Percentiles rank a stretch among this genome's conserved stretches.
Evolutionary conservation across 139 green algal species (phyloP).

Genomic region (Chlorella sp.): DNA sequence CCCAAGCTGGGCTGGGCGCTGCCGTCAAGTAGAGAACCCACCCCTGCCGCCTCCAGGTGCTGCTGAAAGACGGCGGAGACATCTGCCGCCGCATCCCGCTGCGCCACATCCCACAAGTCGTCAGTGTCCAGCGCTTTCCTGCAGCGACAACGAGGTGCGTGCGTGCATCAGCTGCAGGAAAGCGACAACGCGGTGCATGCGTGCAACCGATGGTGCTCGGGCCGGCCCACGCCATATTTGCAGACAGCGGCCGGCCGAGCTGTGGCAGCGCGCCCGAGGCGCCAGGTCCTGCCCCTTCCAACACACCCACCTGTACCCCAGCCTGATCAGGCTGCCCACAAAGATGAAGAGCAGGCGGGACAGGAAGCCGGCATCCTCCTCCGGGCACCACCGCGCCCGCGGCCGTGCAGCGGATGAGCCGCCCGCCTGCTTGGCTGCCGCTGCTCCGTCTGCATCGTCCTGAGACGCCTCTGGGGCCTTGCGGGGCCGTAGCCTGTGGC

Average conservation of each 20-base stretch:
- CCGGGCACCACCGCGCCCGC: slow-evolving; percentile 59
- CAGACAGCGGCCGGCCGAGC: no score
- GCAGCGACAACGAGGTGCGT: no score
- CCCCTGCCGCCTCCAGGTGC: slow-evolving; percentile 53
- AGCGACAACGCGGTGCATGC: no score
- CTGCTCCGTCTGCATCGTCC: no score
- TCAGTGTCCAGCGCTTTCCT: slow-evolving; percentile 73
- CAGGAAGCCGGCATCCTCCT: slow-evolving; percentile 66
- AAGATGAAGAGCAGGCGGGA: slow-evolving; percentile 71
- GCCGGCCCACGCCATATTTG: no score
- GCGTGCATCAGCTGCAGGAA: no score
- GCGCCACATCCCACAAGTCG: slow-evolving; percentile 80
- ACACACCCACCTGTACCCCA: slow-evolving; percentile 45
- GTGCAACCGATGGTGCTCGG: no score
- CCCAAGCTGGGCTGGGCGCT: no score
- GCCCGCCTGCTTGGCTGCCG: no score
- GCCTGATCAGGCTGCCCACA: slow-evolving; percentile 62
- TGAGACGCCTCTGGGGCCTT: no score
- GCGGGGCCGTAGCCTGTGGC: no score
- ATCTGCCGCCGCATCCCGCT: slow-evolving; percentile 54
- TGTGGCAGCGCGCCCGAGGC: no score
- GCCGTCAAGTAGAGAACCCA: background rate
- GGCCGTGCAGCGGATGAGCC: background rate
- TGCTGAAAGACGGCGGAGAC: slow-evolving; percentile 57
- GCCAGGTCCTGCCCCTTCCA: background rate